Conservation (phyloP, 2,329 filamentous ascomycete genomes). For the Purpureocillium lavendulum region DNA sequence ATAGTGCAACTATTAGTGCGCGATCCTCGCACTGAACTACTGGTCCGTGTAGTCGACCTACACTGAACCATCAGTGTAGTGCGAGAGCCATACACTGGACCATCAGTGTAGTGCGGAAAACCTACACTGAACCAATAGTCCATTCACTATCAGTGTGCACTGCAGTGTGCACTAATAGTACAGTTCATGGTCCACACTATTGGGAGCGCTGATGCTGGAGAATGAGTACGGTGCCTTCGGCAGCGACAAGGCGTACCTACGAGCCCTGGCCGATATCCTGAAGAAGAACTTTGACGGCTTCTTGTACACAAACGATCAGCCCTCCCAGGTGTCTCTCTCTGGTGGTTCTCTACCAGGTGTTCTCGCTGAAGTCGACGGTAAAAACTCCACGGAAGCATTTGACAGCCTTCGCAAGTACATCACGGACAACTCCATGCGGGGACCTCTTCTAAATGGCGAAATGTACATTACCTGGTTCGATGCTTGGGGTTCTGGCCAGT, state of each 20-base stretch:
- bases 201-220: too few relatives aligned
- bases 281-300: constrained; percentile 29
- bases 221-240: constrained; percentile 44
- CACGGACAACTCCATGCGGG: constrained; percentile 30
- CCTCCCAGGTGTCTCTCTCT: constrained; percentile 29
- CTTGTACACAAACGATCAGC: constrained; percentile 42
- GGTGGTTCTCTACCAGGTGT: constrained; percentile 34
- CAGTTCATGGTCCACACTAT: too few relatives aligned
- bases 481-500: constrained; percentile 1
- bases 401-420: constrained; percentile 30
- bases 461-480: constrained; percentile 6
- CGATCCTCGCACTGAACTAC: too few relatives aligned
- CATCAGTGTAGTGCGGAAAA: too few relatives aligned
- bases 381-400: constrained; percentile 21
- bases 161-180: too few relatives aligned
- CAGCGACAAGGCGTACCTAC: constrained; percentile 33
- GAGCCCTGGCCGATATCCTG: constrained; percentile 31
- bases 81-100: too few relatives aligned
- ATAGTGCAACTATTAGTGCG: too few relatives aligned
- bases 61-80: too few relatives aligned
- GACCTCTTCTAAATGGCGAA: constrained; percentile 38
- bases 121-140: too few relatives aligned
- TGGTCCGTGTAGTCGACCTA: too few relatives aligned
- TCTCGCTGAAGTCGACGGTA: constrained; percentile 37
- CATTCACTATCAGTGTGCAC: too few relatives aligned